Base-by-base conservation (phyloP, 2,329 filamentous ascomycete species). In the Blumeriella jaapii region DNA sequence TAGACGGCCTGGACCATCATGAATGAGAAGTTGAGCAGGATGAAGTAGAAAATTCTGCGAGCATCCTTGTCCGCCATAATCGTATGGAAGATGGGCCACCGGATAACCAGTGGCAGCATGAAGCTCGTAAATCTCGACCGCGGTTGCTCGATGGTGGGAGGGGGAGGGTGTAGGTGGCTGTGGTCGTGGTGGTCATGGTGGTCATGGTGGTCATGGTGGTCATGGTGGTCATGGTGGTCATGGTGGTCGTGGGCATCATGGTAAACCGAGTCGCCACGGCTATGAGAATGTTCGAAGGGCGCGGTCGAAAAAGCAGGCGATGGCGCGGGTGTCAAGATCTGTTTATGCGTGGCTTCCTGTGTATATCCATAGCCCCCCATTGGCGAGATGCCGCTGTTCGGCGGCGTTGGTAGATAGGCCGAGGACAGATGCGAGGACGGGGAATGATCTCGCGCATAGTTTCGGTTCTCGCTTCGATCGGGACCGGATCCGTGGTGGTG, bases 1-100 rank as follows among this genome's bases (percentile, higher is more conserved):
- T 98, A 98, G 42, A 89, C 85, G 25, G 87, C 82, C 53, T 98
- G 91, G 1, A 98, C 75, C 20, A 82, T 63, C 91, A 98, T 98
- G 58, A 98, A 98, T 5, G 67, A 69, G 49, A 98, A 86, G 55
- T 98, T 98, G 36, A 98, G 71, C 42, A 85, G 93, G 33, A 94
- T 94, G 51, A 96, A 98, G 60, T 98, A 98, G 48, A 94, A 93
- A 45, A 98, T 96, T 28, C 89, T 75, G 39, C 91, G 73, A 11
- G 89, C 96, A 57, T 98, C 89, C 51, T 85, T 86, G 53, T 96
- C 89, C 10, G 78, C 74, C 50, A 98, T 62, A 39, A 98, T 85
- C 34, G 84, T 80, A 54, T 95, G 78, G 12, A 95, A 52, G 20
- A 96, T 67, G 0, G 89, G 87, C 55, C 79, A 84, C 16, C 67